Base-by-base conservation (phyloP, 2,329 filamentous ascomycete species). In the Talaromyces amestolkiae region DNA sequence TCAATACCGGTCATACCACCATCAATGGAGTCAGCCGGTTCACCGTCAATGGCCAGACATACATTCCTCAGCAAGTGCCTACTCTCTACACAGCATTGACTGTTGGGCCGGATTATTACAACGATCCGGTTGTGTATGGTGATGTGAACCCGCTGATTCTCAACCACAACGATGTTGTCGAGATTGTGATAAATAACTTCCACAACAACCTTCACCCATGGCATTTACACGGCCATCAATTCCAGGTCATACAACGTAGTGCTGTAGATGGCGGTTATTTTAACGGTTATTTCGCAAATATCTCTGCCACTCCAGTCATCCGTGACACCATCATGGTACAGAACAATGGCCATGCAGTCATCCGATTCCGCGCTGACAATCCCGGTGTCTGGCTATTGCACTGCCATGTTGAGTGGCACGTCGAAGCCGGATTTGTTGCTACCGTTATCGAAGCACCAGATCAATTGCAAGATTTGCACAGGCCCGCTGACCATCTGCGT, bases 1-100 rank as follows among this genome's bases (percentile, higher is more conserved):
- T 77, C 13, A 68, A 75, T 19, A 69, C 91, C 3, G 81, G 81
- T 66, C 91, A 91, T 86, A 83, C 87, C 70, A 88, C 89, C 67
- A 82, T 92, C 11, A 84, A 93, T 66, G 90, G 90, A 1, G 85
- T 85, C 33, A 70, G 68, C 27, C 73, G 74, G 33, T 88, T 87
- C 67, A 88, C 89, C 77, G 86, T 91, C 64, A 93, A 94, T 81
- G 88, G 91, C 76, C 86, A 92, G 68, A 92, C 90, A 35, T 96
- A 93, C 75, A 84, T 85, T 3, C 64, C 79, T 0, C 91, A 91
- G 58, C 91, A 91, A 74, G 92, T 96, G 0, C 93, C 92, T 0
- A 88, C 89, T 0, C 82, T 96, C 0, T 96, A 93, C 81, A 92
- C 90, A 0, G 91, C 85, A 1, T 81, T 96, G 3, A 87, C 86